These are phyloP conservation scores for Rhodotorula paludigena DNA, from an alignment of 768 basidiomycete genomes.

Conservation along the genomic window DNA sequence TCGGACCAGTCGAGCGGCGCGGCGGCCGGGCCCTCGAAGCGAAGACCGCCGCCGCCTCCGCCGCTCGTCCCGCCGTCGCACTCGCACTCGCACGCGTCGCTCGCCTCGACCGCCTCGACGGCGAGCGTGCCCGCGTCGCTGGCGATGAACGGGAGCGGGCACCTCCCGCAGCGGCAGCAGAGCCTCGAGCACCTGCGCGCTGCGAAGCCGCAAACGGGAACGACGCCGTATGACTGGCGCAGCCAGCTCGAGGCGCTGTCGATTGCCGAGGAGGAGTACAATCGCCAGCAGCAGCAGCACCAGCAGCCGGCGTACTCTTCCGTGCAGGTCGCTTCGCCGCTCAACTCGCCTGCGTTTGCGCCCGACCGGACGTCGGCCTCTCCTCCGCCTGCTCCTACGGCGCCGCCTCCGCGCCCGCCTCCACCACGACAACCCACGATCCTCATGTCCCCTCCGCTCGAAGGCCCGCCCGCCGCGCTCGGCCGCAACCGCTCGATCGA, in stretches of 20 bases:
- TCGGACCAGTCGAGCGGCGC: neutral
- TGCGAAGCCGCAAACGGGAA: neutral
- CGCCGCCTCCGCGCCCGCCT: neutral
- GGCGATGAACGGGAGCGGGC: neutral
- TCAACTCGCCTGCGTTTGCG: no score
- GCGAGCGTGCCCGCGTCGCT: no score
- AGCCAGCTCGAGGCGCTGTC: neutral
- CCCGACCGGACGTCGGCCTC: no score
- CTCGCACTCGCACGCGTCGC: neutral
- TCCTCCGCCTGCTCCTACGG: no score
- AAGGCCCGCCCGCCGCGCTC: neutral
- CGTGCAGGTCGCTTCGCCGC: no score
- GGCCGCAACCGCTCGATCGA: conserved; percentile 5
- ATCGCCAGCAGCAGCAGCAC: no score
- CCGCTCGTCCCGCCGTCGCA: neutral
- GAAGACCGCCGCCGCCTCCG: neutral
- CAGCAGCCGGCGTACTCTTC: no score
- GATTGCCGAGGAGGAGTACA: neutral
- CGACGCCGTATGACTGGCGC: neutral
- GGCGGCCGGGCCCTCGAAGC: neutral
- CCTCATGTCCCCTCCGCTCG: conserved; percentile 26
- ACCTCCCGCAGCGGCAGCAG: neutral
- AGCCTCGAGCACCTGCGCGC: conserved; percentile 15
- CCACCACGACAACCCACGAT: conserved; percentile 19
- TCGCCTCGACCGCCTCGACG: no score